These are phyloP conservation scores for Pseudopithomyces maydicus DNA, from an alignment of 2,329 filamentous ascomycete genomes.

Conservation along the genomic window DNA sequence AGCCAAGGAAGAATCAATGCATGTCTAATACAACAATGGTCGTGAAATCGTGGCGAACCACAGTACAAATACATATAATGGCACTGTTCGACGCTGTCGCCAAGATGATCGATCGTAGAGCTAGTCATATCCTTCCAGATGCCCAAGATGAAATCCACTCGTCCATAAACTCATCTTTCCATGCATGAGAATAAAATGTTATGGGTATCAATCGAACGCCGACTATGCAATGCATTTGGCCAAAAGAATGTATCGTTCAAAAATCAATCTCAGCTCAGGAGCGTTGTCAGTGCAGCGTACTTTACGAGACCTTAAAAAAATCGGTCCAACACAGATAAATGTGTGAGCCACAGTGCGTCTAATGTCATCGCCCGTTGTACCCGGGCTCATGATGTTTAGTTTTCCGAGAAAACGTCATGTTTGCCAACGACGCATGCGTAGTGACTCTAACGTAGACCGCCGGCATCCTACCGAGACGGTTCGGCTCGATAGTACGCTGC, in stretches of 20 bases:
- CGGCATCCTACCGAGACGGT: constrained; percentile 27
- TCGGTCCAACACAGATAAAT: background rate
- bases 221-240: constrained; percentile 37
- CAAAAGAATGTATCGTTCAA: constrained; percentile 17
- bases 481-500: constrained; percentile 32
- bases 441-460: background rate
- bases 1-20: background rate
- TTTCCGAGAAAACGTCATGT: background rate
- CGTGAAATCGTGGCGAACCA: constrained; percentile 1
- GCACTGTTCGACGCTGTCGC: too few relatives aligned
- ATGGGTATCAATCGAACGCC: constrained; percentile 43
- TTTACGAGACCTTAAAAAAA: background rate
- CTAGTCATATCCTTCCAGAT: background rate
- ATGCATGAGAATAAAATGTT: constrained; percentile 26
- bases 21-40: background rate
- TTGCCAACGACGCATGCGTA: background rate
- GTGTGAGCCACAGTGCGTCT: background rate
- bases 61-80: background rate
- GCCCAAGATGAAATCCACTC: background rate
- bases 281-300: background rate
- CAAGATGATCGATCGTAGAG: background rate
- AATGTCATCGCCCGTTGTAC: too few relatives aligned
- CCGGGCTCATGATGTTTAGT: background rate
- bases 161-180: background rate
- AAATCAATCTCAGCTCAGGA: background rate